Evolutionary conservation across 345 rosid species (phyloP).

Genomic region (Melastoma malabathricum): DNA sequence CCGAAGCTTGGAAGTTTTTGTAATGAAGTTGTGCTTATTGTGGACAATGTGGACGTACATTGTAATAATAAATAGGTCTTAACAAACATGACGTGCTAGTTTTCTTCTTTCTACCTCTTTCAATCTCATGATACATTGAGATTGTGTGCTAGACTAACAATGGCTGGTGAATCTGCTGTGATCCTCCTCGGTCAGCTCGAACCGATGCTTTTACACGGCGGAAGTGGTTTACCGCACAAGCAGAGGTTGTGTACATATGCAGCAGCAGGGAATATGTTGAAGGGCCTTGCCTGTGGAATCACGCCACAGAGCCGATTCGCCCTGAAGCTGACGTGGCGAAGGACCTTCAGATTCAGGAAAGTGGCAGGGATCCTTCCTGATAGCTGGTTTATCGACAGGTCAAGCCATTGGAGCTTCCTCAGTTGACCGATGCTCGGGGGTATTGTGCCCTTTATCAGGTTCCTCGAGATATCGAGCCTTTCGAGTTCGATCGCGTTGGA

Average conservation of each 20-base stretch:
- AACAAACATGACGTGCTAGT: too few species aligned
- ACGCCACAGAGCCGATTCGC: slow-evolving; percentile 75
- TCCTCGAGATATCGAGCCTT: slow-evolving; percentile 63
- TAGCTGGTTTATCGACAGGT: slow-evolving; percentile 56
- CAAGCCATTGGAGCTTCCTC: slow-evolving; percentile 58
- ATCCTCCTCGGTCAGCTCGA: slow-evolving; percentile 8
- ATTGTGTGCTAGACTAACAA: too few species aligned
- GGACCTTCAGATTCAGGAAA: slow-evolving; percentile 32
- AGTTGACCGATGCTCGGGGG: slow-evolving; percentile 51
- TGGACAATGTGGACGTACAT: too few species aligned
- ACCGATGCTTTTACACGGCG: slow-evolving; percentile 42
- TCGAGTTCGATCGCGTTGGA: slow-evolving; percentile 55
- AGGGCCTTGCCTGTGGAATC: slow-evolving; percentile 90
- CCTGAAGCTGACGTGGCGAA: slow-evolving; percentile 74
- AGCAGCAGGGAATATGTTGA: slow-evolving; percentile 52
- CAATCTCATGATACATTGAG: too few species aligned
- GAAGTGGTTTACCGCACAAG: slow-evolving; percentile 85
- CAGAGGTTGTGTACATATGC: slow-evolving; percentile 89
- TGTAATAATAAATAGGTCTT: too few species aligned
- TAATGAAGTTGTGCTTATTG: too few species aligned
- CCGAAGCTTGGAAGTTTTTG: too few species aligned
- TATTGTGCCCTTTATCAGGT: slow-evolving; percentile 50
- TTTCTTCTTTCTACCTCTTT: too few species aligned
- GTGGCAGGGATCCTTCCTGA: slow-evolving; percentile 60
- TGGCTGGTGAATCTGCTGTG: too few species aligned